Evolutionary conservation across 495 filamentous ascomycete species (phyloP).

Genomic region (Penicillium lagena): DNA sequence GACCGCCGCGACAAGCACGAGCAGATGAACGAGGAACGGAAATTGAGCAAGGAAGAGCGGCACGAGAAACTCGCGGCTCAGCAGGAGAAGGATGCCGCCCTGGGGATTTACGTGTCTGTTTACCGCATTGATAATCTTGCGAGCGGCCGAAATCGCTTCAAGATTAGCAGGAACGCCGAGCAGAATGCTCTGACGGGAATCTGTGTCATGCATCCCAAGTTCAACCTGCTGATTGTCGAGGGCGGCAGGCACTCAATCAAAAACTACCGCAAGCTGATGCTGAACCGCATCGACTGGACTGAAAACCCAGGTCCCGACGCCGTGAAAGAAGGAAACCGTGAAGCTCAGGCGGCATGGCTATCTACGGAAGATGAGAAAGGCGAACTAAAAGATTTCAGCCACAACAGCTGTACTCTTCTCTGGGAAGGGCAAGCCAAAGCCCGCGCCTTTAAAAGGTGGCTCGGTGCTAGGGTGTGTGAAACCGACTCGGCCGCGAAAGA

Average conservation of each 20-base stretch:
- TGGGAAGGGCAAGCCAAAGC: slow-evolving; percentile 83
- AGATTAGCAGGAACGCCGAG: slow-evolving; percentile 85
- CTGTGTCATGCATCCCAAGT: slow-evolving; percentile 80
- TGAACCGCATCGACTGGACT: slow-evolving; percentile 89
- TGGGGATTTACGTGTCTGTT: slow-evolving; percentile 76
- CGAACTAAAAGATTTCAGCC: slow-evolving; percentile 67
- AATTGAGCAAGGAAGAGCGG: slow-evolving; percentile 83
- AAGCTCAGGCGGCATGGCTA: slow-evolving; percentile 63
- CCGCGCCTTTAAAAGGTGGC: slow-evolving; percentile 76
- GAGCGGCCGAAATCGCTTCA: slow-evolving; percentile 88
- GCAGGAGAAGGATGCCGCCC: slow-evolving; percentile 80
- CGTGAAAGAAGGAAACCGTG: slow-evolving; percentile 52
- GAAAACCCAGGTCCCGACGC: slow-evolving; percentile 72
- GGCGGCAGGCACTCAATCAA: slow-evolving; percentile 75
- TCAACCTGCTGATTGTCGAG: slow-evolving; percentile 87
- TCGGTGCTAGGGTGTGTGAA: slow-evolving; percentile 73
- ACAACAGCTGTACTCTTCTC: slow-evolving; percentile 72
- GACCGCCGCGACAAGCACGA: slow-evolving; percentile 75
- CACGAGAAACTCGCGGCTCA: slow-evolving; percentile 78
- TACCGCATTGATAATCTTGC: slow-evolving; percentile 84
- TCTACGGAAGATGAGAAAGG: slow-evolving; percentile 73
- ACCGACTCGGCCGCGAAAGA: slow-evolving; percentile 84
- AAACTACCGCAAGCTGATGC: slow-evolving; percentile 83
- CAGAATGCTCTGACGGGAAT: slow-evolving; percentile 79
- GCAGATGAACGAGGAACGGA: slow-evolving; percentile 74